phyloP scores from a whole-genome alignment of 164 flowering plant species.

The Chimonanthus praecox region DNA sequence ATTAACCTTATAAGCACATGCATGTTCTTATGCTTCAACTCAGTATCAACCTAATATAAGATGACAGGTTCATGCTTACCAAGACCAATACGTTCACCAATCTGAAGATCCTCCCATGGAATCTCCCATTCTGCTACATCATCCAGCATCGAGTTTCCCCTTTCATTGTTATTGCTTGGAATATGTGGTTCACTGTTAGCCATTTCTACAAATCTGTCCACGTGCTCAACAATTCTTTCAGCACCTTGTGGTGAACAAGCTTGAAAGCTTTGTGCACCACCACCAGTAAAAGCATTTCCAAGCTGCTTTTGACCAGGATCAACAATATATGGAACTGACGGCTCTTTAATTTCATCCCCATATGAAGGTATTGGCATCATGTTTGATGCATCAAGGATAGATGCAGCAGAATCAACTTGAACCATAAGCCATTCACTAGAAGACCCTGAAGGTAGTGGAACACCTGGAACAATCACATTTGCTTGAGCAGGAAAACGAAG shows the following conservation, averaged over 20 bases:
- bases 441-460: slow-evolving; percentile 18
- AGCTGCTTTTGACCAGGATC: slow-evolving; percentile 19
- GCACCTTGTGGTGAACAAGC: slow-evolving; percentile 12
- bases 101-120: slow-evolving; percentile 89
- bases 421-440: slow-evolving; percentile 23
- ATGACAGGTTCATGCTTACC: slow-evolving; percentile 42
- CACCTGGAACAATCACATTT: slow-evolving; percentile 7
- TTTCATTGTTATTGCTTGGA: slow-evolving; percentile 28
- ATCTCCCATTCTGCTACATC: slow-evolving; percentile 89
- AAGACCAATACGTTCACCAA: slow-evolving; percentile 95
- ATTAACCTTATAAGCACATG: not conserved
- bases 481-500: slow-evolving; percentile 6
- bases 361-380: slow-evolving; percentile 11
- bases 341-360: slow-evolving; percentile 21
- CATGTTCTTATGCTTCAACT: not conserved
- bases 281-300: slow-evolving; percentile 13
- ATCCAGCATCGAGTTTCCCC: slow-evolving; percentile 39
- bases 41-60: not conserved
- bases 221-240: slow-evolving; percentile 7
- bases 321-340: slow-evolving; percentile 10
- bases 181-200: slow-evolving; percentile 12
- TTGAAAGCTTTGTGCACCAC: slow-evolving; percentile 15
- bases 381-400: slow-evolving; percentile 10
- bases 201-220: slow-evolving; percentile 18
- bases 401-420: slow-evolving; percentile 14